These are phyloP conservation scores for Auriculariales sp. DNA, from an alignment of 768 basidiomycete species.

Conservation along the genomic window DNA sequence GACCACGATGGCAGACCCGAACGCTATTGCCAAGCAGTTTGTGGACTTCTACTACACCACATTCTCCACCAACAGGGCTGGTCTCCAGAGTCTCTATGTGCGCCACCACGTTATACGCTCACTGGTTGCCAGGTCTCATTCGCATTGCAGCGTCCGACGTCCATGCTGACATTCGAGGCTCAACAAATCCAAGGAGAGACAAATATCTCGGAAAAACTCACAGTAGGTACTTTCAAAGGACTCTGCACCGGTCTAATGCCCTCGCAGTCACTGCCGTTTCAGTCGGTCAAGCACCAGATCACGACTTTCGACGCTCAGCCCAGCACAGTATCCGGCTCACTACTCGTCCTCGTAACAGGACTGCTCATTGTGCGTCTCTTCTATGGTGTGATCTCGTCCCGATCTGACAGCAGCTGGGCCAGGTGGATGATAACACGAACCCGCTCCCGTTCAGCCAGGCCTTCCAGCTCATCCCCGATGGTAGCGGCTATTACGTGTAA, in stretches of 20 bases:
- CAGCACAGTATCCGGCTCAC: constrained; percentile 41
- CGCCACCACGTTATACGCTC: constrained; percentile 21
- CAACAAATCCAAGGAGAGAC: constrained; percentile 35
- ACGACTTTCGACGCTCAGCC: constrained; percentile 83
- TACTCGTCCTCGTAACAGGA: constrained; percentile 84
- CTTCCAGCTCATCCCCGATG: constrained; percentile 82
- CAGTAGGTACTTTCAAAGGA: constrained; percentile 23
- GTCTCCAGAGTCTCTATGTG: constrained; percentile 63
- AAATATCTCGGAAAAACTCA: constrained; percentile 58
- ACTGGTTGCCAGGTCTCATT: constrained; percentile 7
- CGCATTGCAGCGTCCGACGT: constrained; percentile 46
- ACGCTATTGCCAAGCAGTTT: constrained; percentile 63
- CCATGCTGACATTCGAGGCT: constrained; percentile 81
- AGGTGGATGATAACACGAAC: constrained; percentile 73
- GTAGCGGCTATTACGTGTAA: constrained; percentile 69
- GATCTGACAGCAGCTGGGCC: not conserved
- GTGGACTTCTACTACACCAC: constrained; percentile 68
- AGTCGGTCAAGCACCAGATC: constrained; percentile 64
- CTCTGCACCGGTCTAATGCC: not conserved
- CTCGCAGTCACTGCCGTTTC: constrained; percentile 64
- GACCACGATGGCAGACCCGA: constrained; percentile 54
- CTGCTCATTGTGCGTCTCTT: constrained; percentile 43
- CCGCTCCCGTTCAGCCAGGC: constrained; percentile 85
- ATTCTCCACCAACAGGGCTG: constrained; percentile 50
- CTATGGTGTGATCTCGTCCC: not conserved